Evolutionary conservation across 129 eudicot species (phyloP).

Genomic region (Erigeron canadensis): DNA sequence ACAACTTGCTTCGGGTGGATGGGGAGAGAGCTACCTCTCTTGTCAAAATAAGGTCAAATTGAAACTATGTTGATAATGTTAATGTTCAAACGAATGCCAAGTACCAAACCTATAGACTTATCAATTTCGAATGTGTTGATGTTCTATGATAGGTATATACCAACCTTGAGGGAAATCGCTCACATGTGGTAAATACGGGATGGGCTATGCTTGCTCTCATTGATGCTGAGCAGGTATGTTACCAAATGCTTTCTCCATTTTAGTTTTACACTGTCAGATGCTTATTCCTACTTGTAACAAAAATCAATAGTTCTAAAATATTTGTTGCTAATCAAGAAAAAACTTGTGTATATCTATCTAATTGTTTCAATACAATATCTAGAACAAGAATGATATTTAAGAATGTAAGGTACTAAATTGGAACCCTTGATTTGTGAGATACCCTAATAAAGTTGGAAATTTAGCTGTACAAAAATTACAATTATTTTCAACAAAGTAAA

Average conservation of each 20-base stretch:
- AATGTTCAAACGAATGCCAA: not conserved
- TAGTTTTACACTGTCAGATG: slow-evolving; percentile 4
- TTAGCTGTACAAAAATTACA: not conserved
- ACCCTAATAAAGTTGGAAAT: too few species aligned
- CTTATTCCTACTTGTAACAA: not conserved
- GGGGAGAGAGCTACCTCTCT: slow-evolving; percentile 99
- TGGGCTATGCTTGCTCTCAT: slow-evolving; percentile 97
- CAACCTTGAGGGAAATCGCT: slow-evolving; percentile 67
- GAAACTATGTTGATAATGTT: not conserved
- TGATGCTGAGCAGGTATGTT: slow-evolving; percentile 75
- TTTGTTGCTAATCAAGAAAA: not conserved
- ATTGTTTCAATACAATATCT: too few species aligned
- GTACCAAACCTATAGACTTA: slow-evolving; percentile 7
- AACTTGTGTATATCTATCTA: not conserved
- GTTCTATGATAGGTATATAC: slow-evolving; percentile 60
- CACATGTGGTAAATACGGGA: slow-evolving; percentile 82
- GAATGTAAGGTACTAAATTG: too few species aligned
- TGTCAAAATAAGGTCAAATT: slow-evolving; percentile 82
- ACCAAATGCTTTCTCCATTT: not conserved
- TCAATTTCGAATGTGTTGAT: slow-evolving; percentile 1
- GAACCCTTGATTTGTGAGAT: too few species aligned
- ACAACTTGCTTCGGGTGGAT: slow-evolving; percentile 90
- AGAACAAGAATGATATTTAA: too few species aligned
- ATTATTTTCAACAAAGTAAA: not conserved
- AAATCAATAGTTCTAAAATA: not conserved